Evolutionary conservation across 192 early-diverging fungal genomes (phyloP), one percentile per base, ranked within the genome.

Genomic region (Coemansia erecta): DNA sequence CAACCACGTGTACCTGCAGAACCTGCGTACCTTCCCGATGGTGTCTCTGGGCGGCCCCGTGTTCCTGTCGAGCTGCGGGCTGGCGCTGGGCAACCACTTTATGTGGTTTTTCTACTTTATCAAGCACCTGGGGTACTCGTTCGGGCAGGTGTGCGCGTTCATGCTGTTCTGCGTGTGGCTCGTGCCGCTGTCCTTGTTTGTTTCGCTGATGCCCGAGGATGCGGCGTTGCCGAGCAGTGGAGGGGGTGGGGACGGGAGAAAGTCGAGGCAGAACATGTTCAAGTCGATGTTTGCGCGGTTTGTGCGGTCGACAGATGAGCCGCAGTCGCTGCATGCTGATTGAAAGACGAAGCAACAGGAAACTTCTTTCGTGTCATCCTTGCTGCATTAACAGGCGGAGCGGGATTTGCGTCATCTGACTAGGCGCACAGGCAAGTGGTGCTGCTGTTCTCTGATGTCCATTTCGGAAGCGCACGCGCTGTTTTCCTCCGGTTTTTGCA

Each of bases 81-180:
- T 98, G 31, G 91, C 90, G 0, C 64, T 98, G 26, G 64, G 73
- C n/a, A 89, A 96, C 75, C 96, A 98, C 68, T 94, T 95, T 63
- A 49, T 90, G 55, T 98, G 94, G 94, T 98, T 98, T 75, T 84
- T 87, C 56, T 97, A 87, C 64, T 98, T 98, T 68, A 81, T 91
- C 1, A 62, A 68, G 17, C 71, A 83, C 31, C 83, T 89, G 56
- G 22, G 35, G n/a, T 87, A 81, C 63, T 82, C 84, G 24, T 93
- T 96, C 61, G 69, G 81, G 58, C 90, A 92, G 52, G 89, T 95
- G 50, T 90, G 90, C 47, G 82, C 90, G 17, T 95, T 96, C 81
- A 97, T 98, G 80, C 92, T 91, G 17, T 83, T 97, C 58, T 88
- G 88, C 63, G 91, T 98, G 8, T 98, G 96, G 96, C 62, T 96